Evolutionary conservation across 2,329 filamentous ascomycete species (phyloP), one percentile per base, ranked within the genome.

Genomic region (Teratosphaeria gauchensis): DNA sequence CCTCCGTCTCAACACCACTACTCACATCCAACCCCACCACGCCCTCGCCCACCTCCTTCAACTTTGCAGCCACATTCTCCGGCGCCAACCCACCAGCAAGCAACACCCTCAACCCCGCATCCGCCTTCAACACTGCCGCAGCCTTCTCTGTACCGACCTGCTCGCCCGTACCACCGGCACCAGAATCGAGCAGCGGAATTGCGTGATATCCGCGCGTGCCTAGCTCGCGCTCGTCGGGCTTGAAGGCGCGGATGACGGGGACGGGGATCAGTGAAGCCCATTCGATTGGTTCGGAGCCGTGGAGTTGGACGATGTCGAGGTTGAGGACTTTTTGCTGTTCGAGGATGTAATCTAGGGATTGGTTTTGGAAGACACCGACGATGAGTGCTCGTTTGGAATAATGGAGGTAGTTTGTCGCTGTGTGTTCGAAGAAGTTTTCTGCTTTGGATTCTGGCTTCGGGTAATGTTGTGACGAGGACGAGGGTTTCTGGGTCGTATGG

Each of bases 281-380:
- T 72, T 99, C 94, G 3, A 96, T 69, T 2, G 94, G 92, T 71
- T 99, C 95, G 53, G 87, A 82, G 8, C 94, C 95, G 70, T 99
- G 94, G 1, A 99, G 82, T 71, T 99, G 94, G 6, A 99, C 89
- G 56, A 96, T 77, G 71, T 99, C 94, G 51, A 99, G 82, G 53
- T 82, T 80, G 64, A 96, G 85, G 12, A 85, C 78, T 63, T 83
- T 83, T 66, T 95, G 89, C 71, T 92, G 84, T 62, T 86, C 82
- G 55, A 97, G 78, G 6, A 99, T 80, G 66, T 96, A 90, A 38
- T 84, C 82, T 9, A 99, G 79, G 0, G 92, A 84, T 70, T 97
- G 92, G 72, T 96, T 89, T 67, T 89, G 87, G 77, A 99, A 99
- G 1, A 99, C 92, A 58, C 94, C 94, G 4, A 96, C 94, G 0